Evolutionary conservation across 1,284 basidiomycete species (phyloP).

Genomic region (Naganishia cerealis): DNA sequence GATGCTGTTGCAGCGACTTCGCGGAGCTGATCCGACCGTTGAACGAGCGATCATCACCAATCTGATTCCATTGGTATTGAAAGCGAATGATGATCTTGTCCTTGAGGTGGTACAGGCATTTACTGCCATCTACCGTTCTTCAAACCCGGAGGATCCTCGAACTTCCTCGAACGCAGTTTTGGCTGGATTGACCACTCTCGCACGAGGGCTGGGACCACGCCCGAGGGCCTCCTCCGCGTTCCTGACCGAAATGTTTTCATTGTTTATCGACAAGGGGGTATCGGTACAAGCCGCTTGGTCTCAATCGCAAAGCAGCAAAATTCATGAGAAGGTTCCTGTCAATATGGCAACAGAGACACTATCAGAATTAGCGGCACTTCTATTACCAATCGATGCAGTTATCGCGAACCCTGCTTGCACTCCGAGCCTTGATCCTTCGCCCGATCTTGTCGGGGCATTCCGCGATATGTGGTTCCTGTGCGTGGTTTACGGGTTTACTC

Average conservation of each 20-base stretch:
- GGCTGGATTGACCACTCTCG: conserved; percentile 82
- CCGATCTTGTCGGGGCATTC: conserved; percentile 76
- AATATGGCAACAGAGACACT: conserved; percentile 63
- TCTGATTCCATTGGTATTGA: conserved; percentile 82
- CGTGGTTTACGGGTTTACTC: conserved; percentile 70
- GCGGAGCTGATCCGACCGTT: conserved; percentile 76
- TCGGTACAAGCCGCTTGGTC: conserved; percentile 64
- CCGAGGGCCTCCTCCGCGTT: conserved; percentile 78
- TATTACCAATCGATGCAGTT: conserved; percentile 86
- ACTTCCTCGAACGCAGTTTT: conserved; percentile 84
- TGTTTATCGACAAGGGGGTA: conserved; percentile 89
- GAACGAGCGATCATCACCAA: conserved; percentile 90
- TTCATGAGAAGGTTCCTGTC: conserved; percentile 39
- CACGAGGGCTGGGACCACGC: conserved; percentile 66
- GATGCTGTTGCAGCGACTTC: conserved; percentile 85
- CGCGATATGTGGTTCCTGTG: conserved; percentile 94
- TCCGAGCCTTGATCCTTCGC: conserved; percentile 56
- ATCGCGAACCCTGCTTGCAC: conserved; percentile 56
- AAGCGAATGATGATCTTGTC: conserved; percentile 74
- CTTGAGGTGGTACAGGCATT: conserved; percentile 81
- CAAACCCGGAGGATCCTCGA: conserved; percentile 78
- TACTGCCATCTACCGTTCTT: conserved; percentile 78
- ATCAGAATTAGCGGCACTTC: conserved; percentile 76
- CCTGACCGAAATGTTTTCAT: conserved; percentile 76
- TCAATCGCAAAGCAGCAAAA: conserved; percentile 55